Evolutionary conservation across 2,329 filamentous ascomycete genomes (phyloP).

Genomic region (Cordyceps cicadae): DNA sequence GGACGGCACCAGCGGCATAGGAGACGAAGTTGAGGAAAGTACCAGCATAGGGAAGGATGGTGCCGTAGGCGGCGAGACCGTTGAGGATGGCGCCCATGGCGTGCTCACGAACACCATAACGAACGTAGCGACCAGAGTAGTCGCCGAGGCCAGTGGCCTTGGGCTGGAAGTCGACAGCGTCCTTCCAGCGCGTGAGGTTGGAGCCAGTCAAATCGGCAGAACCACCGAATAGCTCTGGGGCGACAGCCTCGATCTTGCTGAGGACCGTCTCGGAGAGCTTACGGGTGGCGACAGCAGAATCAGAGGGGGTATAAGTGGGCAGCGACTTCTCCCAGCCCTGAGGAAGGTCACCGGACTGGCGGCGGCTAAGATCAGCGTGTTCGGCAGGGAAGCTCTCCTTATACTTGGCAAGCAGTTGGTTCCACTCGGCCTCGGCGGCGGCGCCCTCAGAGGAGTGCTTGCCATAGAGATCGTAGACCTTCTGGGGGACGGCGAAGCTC

Average conservation of each 20-base stretch:
- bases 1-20: conserved; percentile 90
- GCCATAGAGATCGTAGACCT: conserved; percentile 86
- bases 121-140: conserved; percentile 84
- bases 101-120: conserved; percentile 88
- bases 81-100: conserved; percentile 90
- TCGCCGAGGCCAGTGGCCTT: conserved; percentile 77
- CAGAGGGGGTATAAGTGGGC: conserved; percentile 79
- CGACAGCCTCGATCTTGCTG: conserved; percentile 68
- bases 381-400: conserved; percentile 66
- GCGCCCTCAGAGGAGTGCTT: conserved; percentile 81
- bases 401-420: conserved; percentile 86
- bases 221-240: conserved; percentile 90
- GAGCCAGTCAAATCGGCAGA: conserved; percentile 97
- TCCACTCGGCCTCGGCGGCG: conserved; percentile 89
- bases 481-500: conserved; percentile 85
- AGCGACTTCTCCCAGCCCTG: conserved; percentile 94
- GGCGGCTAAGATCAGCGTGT: conserved; percentile 72
- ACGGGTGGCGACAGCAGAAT: conserved; percentile 79
- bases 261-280: conserved; percentile 96
- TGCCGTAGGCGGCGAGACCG: conserved; percentile 91
- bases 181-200: conserved; percentile 98
- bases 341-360: conserved; percentile 74
- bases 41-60: conserved; percentile 84
- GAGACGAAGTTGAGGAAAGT: conserved; percentile 99
- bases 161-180: conserved; percentile 93